A percentile compares a stretch with the other conserved stretches of the same genome.
These are phyloP conservation scores for Penicillium alfredii DNA, from an alignment of 495 filamentous ascomycete genomes.

Conservation along the genomic window DNA sequence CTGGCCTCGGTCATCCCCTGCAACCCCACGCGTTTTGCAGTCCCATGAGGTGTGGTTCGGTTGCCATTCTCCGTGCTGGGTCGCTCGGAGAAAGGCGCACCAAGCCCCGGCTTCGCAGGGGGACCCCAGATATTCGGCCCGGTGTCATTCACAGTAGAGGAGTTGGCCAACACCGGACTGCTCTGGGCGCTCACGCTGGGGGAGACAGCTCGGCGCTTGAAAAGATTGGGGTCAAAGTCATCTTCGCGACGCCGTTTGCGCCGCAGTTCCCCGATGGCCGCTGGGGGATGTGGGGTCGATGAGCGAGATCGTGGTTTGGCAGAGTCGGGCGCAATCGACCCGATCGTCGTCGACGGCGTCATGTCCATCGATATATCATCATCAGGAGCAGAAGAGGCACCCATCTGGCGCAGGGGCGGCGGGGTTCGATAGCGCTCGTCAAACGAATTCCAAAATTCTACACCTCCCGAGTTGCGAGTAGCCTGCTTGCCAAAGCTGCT, in stretches of 20 bases:
- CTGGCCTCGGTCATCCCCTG: slow-evolving; percentile 96
- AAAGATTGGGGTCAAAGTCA: slow-evolving; percentile 79
- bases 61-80: slow-evolving; percentile 39
- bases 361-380: slow-evolving; percentile 77
- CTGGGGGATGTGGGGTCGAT: slow-evolving; percentile 44
- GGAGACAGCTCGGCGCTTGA: slow-evolving; percentile 91
- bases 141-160: slow-evolving; percentile 62
- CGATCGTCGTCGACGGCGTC: slow-evolving; percentile 50
- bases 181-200: slow-evolving; percentile 89
- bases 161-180: slow-evolving; percentile 76
- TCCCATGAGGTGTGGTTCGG: slow-evolving; percentile 34
- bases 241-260: slow-evolving; percentile 84
- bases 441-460: slow-evolving; percentile 76
- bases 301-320: slow-evolving; percentile 40
- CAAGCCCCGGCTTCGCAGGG: slow-evolving; percentile 54
- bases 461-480: slow-evolving; percentile 61
- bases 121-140: slow-evolving; percentile 63
- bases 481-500: slow-evolving; percentile 69
- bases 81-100: slow-evolving; percentile 45
- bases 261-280: slow-evolving; percentile 60
- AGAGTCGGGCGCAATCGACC: slow-evolving; percentile 23
- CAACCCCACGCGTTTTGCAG: slow-evolving; percentile 69
- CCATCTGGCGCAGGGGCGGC: slow-evolving; percentile 50
- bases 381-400: slow-evolving; percentile 55
- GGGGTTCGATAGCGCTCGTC: slow-evolving; percentile 59